Evolutionary conservation across 2,329 filamentous ascomycete species (phyloP), one percentile per base, ranked within the genome.

Genomic region (Beauveria pseudobassiana): DNA sequence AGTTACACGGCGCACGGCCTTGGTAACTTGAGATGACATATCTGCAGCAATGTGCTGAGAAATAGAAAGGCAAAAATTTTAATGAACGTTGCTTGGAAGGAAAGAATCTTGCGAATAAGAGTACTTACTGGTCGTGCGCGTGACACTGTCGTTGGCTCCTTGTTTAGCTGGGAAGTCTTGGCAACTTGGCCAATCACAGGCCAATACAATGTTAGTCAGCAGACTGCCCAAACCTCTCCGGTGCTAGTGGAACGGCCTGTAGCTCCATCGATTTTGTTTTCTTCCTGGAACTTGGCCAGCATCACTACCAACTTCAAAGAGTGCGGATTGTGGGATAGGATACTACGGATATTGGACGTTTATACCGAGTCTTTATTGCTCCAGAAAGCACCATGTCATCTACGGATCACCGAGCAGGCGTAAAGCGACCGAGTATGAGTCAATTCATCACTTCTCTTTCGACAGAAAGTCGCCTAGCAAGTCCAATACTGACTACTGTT

Each of bases 361-460:
- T 18, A 24, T 20, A 49, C 5, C n/a, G 20, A 34, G 26, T 22
- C 3, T 20, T 43, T 43, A 42, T 57, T 24, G 56, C 34, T 28
- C 49, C 45, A 22, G 18, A 46, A 28, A 45, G 28, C 60, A 67
- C 57, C 57, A 77, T 77, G 75, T 74, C 76, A 58, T 75, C 75
- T 52, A 72, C 75, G 45, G 75, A 78, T 65, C 72, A 69, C 64
- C 74, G 75, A 59, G 69, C 73, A 63, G 76, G 76, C 64, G 72
- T 76, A 24, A 78, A 78, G 69, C 73, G 76, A 64, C 76, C 76
- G 63, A 74, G 76, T 78, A 76, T 73, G 74, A 69, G 20, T 30
- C 43, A 38, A 52, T 61, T 60, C 24, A 62, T 61, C 38, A 53
- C 38, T 24, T 24, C 6, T n/a, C 18, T 30, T 14, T 26, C 20